Percentiles rank a stretch among this genome's conserved stretches.
Evolutionary conservation across 148 eudicot genomes (phyloP).

Genomic region (Cornus suecica): DNA sequence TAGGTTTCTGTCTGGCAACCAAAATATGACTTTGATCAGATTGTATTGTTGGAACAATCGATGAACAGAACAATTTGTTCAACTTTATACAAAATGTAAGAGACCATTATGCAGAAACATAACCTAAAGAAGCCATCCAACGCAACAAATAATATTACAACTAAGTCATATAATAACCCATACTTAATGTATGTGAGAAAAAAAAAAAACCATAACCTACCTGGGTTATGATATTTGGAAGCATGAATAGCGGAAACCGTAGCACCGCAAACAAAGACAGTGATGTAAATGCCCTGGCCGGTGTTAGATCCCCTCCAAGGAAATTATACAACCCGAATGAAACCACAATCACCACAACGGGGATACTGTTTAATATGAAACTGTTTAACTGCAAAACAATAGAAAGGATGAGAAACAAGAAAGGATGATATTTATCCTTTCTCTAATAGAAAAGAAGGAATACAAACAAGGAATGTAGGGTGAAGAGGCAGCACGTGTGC

Average conservation of each 20-base stretch:
- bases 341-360: slow-evolving; percentile 85
- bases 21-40: neutral
- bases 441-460: neutral
- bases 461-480: neutral
- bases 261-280: slow-evolving; percentile 88
- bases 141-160: neutral
- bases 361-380: slow-evolving; percentile 85
- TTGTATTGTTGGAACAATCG: neutral
- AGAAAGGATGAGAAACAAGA: slow-evolving; percentile 12
- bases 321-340: slow-evolving; percentile 87
- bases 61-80: neutral
- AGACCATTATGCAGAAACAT: neutral
- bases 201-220: no score
- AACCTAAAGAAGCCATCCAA: neutral
- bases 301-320: slow-evolving; percentile 95
- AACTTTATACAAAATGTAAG: neutral
- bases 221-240: slow-evolving; percentile 93
- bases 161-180: neutral
- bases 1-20: no score
- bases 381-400: slow-evolving; percentile 71
- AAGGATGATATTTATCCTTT: slow-evolving; percentile 1
- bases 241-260: slow-evolving; percentile 90
- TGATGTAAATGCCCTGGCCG: slow-evolving; percentile 96
- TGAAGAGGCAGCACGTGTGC: neutral
- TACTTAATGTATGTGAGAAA: neutral